These are phyloP conservation scores for Alternaria sp. DNA, from an alignment of 2,329 filamentous ascomycete genomes.

Conservation along the genomic window DNA sequence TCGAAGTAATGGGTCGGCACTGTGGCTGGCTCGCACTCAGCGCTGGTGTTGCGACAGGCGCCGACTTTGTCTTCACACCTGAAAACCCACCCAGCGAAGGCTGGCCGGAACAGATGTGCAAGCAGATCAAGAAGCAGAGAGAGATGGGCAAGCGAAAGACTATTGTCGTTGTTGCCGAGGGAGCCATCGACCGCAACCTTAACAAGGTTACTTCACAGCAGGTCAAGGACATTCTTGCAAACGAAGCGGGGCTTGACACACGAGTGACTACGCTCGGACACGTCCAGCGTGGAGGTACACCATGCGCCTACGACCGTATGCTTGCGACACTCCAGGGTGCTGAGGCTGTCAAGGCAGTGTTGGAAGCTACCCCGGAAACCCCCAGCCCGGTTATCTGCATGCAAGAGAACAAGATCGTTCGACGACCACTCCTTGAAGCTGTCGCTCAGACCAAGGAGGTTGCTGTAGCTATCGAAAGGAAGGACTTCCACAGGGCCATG, in stretches of 20 bases:
- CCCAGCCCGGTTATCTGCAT: conserved; percentile 96
- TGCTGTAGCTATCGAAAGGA: conserved; percentile 79
- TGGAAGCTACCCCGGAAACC: conserved; percentile 74
- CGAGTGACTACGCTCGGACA: conserved; percentile 95
- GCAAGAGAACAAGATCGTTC: conserved; percentile 96
- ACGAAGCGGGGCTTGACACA: conserved; percentile 85
- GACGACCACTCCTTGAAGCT: conserved; percentile 87
- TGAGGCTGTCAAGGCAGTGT: conserved; percentile 45
- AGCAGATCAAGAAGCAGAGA: conserved; percentile 71
- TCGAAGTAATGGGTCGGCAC: conserved; percentile 96
- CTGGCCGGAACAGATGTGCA: conserved; percentile 69
- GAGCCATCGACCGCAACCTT: conserved; percentile 74
- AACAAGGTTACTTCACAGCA: conserved; percentile 82
- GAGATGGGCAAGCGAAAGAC: conserved; percentile 93
- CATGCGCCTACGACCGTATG: conserved; percentile 94
- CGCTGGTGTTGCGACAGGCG: conserved; percentile 92
- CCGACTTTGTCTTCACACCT: conserved; percentile 96
- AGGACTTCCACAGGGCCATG: conserved; percentile 91
- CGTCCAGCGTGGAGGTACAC: conserved; percentile 93
- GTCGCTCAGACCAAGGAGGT: conserved; percentile 88
- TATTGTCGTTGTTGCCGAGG: conserved; percentile 97
- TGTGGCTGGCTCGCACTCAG: conserved; percentile 98
- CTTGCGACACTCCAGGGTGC: conserved; percentile 83
- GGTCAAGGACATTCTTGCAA: conserved; percentile 88
- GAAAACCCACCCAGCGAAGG: conserved; percentile 88